These are phyloP conservation scores for Wickerhamiella australiensis DNA, from an alignment of 805 yeast species.

Conservation along the genomic window DNA sequence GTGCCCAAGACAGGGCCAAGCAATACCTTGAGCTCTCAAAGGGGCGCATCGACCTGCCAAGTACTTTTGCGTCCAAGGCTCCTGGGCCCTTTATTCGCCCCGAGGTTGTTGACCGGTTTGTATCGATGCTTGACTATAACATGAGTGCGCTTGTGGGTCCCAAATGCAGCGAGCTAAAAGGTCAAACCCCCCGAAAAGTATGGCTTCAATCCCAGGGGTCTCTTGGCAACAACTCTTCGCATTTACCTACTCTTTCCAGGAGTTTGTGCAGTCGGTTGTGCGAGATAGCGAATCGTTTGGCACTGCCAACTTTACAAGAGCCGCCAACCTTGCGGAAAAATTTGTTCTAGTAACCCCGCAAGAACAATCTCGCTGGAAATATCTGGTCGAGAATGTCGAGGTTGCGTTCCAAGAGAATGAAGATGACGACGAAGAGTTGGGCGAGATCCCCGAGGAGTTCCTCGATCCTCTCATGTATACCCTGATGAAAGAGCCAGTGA, in stretches of 20 bases:
- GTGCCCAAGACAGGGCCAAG: constrained; percentile 64
- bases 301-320: constrained; percentile 53
- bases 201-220: constrained; percentile 64
- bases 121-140: constrained; percentile 92
- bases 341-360: constrained; percentile 43
- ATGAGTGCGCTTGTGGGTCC: constrained; percentile 91
- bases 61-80: constrained; percentile 70
- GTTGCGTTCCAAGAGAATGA: constrained; percentile 39
- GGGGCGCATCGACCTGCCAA: constrained; percentile 68
- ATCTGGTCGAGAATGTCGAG: constrained; percentile 41
- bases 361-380: constrained; percentile 48
- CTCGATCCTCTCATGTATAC: constrained; percentile 95
- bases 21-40: constrained; percentile 74
- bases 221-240: constrained; percentile 57
- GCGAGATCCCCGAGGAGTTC: constrained; percentile 92
- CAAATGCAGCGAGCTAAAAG: constrained; percentile 72
- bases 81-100: constrained; percentile 76
- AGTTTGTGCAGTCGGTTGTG: constrained; percentile 70
- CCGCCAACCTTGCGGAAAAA: constrained; percentile 49
- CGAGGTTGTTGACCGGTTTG: constrained; percentile 86
- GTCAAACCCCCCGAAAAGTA: constrained; percentile 76
- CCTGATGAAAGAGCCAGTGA: constrained; percentile 91
- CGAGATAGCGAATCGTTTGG: constrained; percentile 86
- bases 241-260: constrained; percentile 55
- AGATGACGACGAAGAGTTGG: constrained; percentile 75